Percentiles rank a stretch among this genome's conserved stretches.
Conservation (phyloP, 768 basidiomycete species). For the Lactarius sanguifluus region DNA sequence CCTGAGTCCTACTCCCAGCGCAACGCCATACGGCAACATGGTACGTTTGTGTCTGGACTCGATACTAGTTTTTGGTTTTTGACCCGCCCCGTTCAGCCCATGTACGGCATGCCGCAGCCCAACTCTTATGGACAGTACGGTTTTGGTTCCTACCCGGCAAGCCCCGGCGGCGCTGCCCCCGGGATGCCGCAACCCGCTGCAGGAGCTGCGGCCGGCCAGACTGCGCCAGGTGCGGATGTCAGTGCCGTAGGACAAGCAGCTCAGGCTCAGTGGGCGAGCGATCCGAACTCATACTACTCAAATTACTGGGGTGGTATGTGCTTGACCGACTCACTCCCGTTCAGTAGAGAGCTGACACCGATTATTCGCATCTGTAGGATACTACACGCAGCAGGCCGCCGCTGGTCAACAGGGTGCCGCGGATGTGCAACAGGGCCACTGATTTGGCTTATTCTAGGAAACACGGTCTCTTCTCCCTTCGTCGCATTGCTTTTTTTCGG, state of each 20-base stretch:
- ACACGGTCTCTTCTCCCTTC: slow-evolving; percentile 5
- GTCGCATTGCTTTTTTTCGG: slow-evolving; percentile 14
- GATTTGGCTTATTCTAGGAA: slow-evolving; percentile 17
- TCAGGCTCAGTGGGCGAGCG: slow-evolving; percentile 77
- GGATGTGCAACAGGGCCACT: slow-evolving; percentile 43
- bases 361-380: slow-evolving; percentile 48
- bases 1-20: slow-evolving; percentile 59
- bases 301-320: slow-evolving; percentile 82
- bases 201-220: slow-evolving; percentile 49
- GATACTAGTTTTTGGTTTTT: background rate
- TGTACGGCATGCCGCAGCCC: slow-evolving; percentile 90
- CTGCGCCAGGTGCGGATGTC: slow-evolving; percentile 54
- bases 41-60: slow-evolving; percentile 43
- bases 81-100: slow-evolving; percentile 51
- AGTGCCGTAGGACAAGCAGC: slow-evolving; percentile 53
- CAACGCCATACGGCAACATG: slow-evolving; percentile 76
- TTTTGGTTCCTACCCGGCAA: slow-evolving; percentile 71
- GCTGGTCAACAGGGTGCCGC: slow-evolving; percentile 57
- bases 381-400: slow-evolving; percentile 73
- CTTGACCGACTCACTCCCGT: background rate
- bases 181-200: slow-evolving; percentile 48
- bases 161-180: slow-evolving; percentile 55
- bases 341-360: background rate
- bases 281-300: slow-evolving; percentile 73
- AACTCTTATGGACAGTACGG: slow-evolving; percentile 77